phyloP scores from a whole-genome alignment of 2,329 filamentous ascomycete species.

The Paracorniculantispora psalliotae region DNA sequence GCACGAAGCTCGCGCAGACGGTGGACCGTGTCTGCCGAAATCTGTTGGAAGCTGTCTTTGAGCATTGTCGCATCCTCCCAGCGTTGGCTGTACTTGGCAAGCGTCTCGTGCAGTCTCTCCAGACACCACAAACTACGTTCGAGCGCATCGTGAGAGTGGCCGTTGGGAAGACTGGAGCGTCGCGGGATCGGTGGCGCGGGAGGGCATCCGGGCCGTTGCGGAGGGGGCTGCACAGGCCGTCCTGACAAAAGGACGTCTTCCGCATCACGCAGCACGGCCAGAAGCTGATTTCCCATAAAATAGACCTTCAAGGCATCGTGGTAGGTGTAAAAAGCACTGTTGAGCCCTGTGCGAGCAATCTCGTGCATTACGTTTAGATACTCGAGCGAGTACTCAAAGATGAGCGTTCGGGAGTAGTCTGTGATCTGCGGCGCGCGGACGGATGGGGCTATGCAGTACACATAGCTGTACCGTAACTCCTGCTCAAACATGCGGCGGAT shows the following conservation, averaged over 20 bases:
- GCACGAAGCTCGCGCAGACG: conserved; percentile 35
- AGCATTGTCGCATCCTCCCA: conserved; percentile 55
- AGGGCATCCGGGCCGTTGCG: conserved; percentile 42
- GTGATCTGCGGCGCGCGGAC: conserved; percentile 66
- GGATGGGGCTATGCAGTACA: conserved; percentile 82
- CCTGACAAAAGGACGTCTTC: conserved; percentile 53
- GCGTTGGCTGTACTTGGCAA: conserved; percentile 52
- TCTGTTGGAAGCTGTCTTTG: conserved; percentile 47
- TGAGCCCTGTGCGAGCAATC: conserved; percentile 54
- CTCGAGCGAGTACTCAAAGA: conserved; percentile 82
- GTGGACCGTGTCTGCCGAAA: conserved; percentile 41
- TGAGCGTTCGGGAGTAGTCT: conserved; percentile 70
- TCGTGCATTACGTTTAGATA: conserved; percentile 72
- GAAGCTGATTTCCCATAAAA: conserved; percentile 63
- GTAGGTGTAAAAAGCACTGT: conserved; percentile 71
- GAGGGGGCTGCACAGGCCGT: conserved; percentile 33
- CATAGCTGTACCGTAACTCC: conserved; percentile 84
- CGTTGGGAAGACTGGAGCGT: conserved; percentile 30
- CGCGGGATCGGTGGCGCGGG: conserved; percentile 50
- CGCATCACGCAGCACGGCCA: conserved; percentile 55
- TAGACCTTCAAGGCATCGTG: conserved; percentile 83
- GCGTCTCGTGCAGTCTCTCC: conserved; percentile 47
- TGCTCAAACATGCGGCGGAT: conserved; percentile 78
- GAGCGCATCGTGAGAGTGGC: conserved; percentile 43
- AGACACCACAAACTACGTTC: conserved; percentile 53